Evolutionary conservation across 169 alveolate species (phyloP), one percentile per base, ranked within the genome.

Genomic region (Eimeria zaria): DNA sequence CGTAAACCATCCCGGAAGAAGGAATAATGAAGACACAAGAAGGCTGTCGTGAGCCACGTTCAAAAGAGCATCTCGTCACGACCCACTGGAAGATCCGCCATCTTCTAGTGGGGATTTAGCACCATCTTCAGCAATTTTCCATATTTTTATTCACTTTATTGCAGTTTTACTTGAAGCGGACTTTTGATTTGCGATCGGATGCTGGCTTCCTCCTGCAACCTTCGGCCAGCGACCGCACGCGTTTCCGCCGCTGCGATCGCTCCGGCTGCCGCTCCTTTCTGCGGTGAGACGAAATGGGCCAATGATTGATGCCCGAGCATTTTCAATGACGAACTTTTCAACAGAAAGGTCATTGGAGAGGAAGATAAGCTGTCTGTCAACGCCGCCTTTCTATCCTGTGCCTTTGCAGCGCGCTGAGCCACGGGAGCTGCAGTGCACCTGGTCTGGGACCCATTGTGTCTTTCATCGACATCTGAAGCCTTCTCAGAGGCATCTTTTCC

Each of bases 221-320:
- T 6, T 30, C 78, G 78, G 78, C 44, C 78, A 22, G 5, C 78
- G 78, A 67, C 78, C 78, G 78, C 78, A 67, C 78, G 78, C 78
- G 78, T 67, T 67, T 67, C 78, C 78, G 78, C 78, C 78, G 78
- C 78, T 67, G 78, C 78, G 78, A 33, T 67, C 78, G 74, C 48
- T 33, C 73, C 48, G 46, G 78, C 48, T 48, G 78, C 78, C 44
- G 78, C 78, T 30, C 78, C 78, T 67, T 67, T 67, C 11, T 18
- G 78, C 22, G 20, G 44, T 67, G 78, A 67, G 78, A 33, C 46
- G 78, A 67, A 33, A 12, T 33, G 22, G 33, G 48, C 2, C 46
- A 18, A 67, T 33, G 78, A 20, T 30, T 9, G 7, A 14, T 12
- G 7, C 33, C 78, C 48, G 7, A 30, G 44, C 78, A 67, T 67